Evolutionary conservation across 1,139 yeast genomes (phyloP), one percentile per base, ranked within the genome.

Genomic region (Hyphopichia buzzinii): DNA sequence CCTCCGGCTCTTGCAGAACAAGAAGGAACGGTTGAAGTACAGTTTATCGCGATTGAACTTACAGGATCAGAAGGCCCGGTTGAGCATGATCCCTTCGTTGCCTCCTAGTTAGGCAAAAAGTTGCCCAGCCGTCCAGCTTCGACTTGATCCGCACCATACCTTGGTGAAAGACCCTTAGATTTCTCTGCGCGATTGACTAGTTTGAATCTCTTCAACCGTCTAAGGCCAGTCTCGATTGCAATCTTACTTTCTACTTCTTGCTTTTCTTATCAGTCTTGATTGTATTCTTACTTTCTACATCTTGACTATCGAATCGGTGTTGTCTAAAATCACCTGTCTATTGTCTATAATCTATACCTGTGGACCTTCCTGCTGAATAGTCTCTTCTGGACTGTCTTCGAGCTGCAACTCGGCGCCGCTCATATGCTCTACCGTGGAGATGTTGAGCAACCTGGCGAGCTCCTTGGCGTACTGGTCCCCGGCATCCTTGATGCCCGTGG

Each of bases 401-500:
- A 27, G 16, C 7, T 7, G 5, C 22, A 35, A n/a, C 5, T 58
- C 64, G 22, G 56, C 56, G 1, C 69, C 70, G 37, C 53, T 52
- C 57, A 64, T 55, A 39, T 66, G 71, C 40, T 78, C 81, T 3
- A 79, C 69, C 2, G 62, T 59, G 3, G 57, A 49, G 33, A 79
- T 68, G 8, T 73, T 73, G 37, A 81, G 55, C 11, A 62, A 50
- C 38, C 62, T 64, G 1, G 82, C 80, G 35, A 83, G 54, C 45
- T 77, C 74, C 31, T 67, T 62, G 0, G 79, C 81, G 46, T 78
- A 79, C 34, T 64, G 62, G 12, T 58, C 56, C 1, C 81, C 82
- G 2, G 79, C 74, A 3, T 70, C 72, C 30, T 64, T 64, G 2
- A 76, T 62, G 16, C 51, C 47, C 31, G 38, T 45, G 24, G 38